A percentile compares a stretch with the other conserved stretches of the same genome.
Conservation (phyloP, 345 rosid species). For the Eucalyptus regnans region DNA sequence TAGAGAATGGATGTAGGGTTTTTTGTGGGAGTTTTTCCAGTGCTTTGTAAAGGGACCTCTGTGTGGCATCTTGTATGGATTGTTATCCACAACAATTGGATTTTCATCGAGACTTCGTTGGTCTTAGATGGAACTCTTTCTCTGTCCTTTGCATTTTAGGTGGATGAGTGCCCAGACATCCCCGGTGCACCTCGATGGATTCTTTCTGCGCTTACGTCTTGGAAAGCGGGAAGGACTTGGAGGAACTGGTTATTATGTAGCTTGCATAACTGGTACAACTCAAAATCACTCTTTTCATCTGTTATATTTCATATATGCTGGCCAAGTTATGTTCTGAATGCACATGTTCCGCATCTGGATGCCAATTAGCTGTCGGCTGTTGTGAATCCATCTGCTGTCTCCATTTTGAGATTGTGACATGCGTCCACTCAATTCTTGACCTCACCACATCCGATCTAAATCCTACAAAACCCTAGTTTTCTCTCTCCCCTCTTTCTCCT, state of each 20-base stretch:
- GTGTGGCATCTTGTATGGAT: neutral
- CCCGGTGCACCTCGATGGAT: conserved; percentile 49
- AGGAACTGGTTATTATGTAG: conserved; percentile 69
- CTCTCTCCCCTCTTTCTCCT: neutral
- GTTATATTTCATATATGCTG: neutral
- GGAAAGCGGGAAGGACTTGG: conserved; percentile 72
- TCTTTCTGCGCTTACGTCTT: conserved; percentile 68
- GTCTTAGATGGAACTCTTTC: neutral
- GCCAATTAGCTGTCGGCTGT: neutral
- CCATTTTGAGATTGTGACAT: neutral
- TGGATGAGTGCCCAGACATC: conserved; percentile 46
- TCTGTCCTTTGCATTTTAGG: conserved; percentile 12
- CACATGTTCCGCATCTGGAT: neutral
- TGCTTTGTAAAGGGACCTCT: neutral
- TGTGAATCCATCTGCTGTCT: neutral
- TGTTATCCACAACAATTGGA: neutral
- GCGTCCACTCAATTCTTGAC: neutral
- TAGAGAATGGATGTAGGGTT: neutral
- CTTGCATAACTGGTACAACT: conserved; percentile 57
- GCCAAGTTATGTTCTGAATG: neutral
- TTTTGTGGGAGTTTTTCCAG: neutral
- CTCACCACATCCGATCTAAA: neutral
- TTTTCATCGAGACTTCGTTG: neutral
- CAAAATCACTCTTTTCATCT: neutral
- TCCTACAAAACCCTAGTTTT: neutral